Percentiles rank a stretch among this genome's conserved stretches.
These are phyloP conservation scores for Botrytis elliptica DNA, from an alignment of 2,329 filamentous ascomycete species.

Conservation along the genomic window DNA sequence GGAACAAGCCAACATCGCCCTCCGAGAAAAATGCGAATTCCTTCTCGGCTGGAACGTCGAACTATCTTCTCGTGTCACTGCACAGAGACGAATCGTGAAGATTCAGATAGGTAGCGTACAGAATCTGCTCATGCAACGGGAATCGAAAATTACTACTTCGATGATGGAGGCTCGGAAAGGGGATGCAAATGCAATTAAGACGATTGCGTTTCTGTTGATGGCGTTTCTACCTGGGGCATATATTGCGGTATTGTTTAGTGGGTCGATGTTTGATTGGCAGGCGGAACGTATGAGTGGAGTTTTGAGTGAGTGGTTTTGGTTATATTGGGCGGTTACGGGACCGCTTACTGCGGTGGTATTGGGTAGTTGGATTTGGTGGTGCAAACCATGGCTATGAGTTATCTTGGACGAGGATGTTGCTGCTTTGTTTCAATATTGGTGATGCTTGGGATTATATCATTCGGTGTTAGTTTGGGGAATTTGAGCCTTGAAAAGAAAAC, in stretches of 20 bases:
- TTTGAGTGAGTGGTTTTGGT: conserved; percentile 17
- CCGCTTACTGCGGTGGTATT: neutral
- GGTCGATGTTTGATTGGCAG: conserved; percentile 17
- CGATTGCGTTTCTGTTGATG: neutral
- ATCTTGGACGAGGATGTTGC: neutral
- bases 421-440: neutral
- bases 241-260: conserved; percentile 4
- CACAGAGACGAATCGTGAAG: conserved; percentile 9
- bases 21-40: conserved; percentile 13
- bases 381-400: neutral
- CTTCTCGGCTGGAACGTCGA: conserved; percentile 11
- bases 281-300: neutral
- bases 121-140: neutral
- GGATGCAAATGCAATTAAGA: conserved; percentile 1
- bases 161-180: neutral
- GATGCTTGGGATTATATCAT: neutral
- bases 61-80: neutral
- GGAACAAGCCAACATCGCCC: conserved; percentile 1
- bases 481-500: no score
- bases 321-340: conserved; percentile 14
- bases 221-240: neutral
- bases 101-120: conserved; percentile 1
- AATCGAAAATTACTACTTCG: conserved; percentile 4
- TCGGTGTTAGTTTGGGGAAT: neutral
- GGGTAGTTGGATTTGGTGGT: conserved; percentile 1